Conservation (phyloP, 106 monocot genomes). For the Dioscorea zingiberensis region DNA sequence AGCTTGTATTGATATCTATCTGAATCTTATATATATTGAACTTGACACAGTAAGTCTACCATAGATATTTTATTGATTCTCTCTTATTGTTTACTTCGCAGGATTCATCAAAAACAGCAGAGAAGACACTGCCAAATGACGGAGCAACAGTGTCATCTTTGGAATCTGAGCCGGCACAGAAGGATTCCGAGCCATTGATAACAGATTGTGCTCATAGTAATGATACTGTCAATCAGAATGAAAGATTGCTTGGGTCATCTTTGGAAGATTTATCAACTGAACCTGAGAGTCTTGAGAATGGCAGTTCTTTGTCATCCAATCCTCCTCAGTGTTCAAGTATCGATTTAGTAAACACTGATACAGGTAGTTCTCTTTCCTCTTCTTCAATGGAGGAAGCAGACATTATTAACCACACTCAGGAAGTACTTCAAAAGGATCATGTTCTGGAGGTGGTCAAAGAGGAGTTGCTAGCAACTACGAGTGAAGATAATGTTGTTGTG, state of each 20-base stretch:
- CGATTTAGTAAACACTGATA: not conserved
- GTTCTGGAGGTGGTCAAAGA: not conserved
- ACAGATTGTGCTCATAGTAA: not conserved
- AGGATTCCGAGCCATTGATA: not conserved
- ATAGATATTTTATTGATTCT: too few relatives aligned
- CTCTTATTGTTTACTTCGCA: conserved; percentile 1
- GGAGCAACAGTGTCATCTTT: conserved; percentile 1
- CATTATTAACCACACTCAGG: not conserved
- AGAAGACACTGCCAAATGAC: conserved; percentile 1
- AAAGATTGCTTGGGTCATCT: conserved; percentile 19
- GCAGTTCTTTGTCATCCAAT: conserved; percentile 1
- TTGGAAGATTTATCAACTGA: not conserved
- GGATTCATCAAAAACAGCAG: conserved; percentile 16
- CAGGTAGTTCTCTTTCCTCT: not conserved
- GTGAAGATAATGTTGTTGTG: conserved; percentile 2
- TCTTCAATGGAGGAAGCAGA: conserved; percentile 13
- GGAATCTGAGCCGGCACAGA: conserved; percentile 3
- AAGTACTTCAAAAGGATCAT: not conserved
- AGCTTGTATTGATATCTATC: too few relatives aligned
- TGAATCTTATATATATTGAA: too few relatives aligned
- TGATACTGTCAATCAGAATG: conserved; percentile 2
- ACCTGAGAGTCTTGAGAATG: conserved; percentile 10
- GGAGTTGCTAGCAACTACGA: not conserved
- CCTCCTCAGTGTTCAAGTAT: not conserved
- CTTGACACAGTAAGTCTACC: too few relatives aligned